Base-by-base conservation (phyloP, 2,329 filamentous ascomycete genomes). In the Aspergillus viridinutans region DNA sequence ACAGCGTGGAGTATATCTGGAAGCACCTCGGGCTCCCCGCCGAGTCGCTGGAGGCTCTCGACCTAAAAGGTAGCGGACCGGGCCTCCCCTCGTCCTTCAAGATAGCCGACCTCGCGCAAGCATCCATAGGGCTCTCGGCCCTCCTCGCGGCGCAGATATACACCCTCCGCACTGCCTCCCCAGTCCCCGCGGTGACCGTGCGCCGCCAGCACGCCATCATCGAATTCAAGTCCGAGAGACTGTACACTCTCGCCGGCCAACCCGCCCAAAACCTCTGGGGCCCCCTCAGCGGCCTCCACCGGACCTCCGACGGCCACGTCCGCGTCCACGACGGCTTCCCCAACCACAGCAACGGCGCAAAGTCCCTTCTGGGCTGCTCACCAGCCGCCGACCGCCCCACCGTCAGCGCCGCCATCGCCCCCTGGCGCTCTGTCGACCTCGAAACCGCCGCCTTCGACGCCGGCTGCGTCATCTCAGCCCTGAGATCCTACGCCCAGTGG, bases 251-350 rank as follows among this genome's bases (percentile, higher is more conserved):
- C 3, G 66, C 78, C 25, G 74, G 72, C 3, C 65, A 71, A n/a
- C 64, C 71, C 1, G 29, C 69, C 0, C 62, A 67, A 0, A 68
- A 73, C 0, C 52, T 69, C 0, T 79, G 74, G 70, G 77, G 76
- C 0, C 67, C 73, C 0, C 74, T 85, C 3, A 80, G 82, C 2
- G 83, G 82, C 0, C 62, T 85, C 0, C 78, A 85, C 62, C 73
- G 72, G 53, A 78, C 81, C 0, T 66, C 68, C 0, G 81, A 85
- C 57, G 82, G 82, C 1, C 72, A 81, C 51, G 76, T 85, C 2
- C 76, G 82, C 2, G 77, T 85, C 49, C 83, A 86, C 58, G 83
- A 85, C 54, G 67, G 67, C 0, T 85, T 85, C 55, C 73, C 77
- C 0, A 77, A 84, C 52, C 83, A 85, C 57, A 74, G 75, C 0